A percentile compares a stretch with the other conserved stretches of the same genome.
Evolutionary conservation across 768 basidiomycete genomes (phyloP).

Genomic region (Suillus decipiens): DNA sequence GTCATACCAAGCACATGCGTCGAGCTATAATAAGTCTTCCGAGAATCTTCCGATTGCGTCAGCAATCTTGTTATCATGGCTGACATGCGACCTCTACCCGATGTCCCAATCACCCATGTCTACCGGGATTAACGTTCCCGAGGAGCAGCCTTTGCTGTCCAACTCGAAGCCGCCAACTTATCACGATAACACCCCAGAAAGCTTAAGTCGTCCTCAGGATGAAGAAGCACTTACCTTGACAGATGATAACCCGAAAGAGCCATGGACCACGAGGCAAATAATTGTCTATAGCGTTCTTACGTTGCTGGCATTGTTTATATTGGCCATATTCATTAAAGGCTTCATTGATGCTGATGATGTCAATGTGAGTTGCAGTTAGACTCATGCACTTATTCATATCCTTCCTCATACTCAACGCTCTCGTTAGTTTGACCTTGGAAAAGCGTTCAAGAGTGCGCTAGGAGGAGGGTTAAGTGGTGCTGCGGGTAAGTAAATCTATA

Average conservation of each 20-base stretch:
- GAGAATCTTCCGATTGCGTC: neutral
- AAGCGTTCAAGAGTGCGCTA: slow-evolving; percentile 77
- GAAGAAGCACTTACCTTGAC: slow-evolving; percentile 19
- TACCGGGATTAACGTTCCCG: slow-evolving; percentile 15
- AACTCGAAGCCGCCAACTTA: slow-evolving; percentile 21
- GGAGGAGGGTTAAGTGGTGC: slow-evolving; percentile 93
- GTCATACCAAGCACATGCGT: neutral
- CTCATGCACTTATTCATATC: slow-evolving; percentile 36
- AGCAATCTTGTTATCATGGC: slow-evolving; percentile 2
- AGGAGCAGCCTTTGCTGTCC: slow-evolving; percentile 27
- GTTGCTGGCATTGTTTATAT: slow-evolving; percentile 37
- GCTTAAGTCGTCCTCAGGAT: neutral
- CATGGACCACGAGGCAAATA: slow-evolving; percentile 16
- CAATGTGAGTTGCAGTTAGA: slow-evolving; percentile 46
- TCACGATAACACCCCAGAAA: slow-evolving; percentile 8
- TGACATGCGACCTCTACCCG: neutral
- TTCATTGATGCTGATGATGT: slow-evolving; percentile 70
- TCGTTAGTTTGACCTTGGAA: slow-evolving; percentile 73
- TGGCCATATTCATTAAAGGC: slow-evolving; percentile 64
- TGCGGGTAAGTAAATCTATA: slow-evolving; percentile 50
- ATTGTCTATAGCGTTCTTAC: slow-evolving; percentile 35
- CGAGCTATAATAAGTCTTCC: neutral
- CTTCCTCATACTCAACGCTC: slow-evolving; percentile 41
- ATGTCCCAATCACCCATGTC: slow-evolving; percentile 1
- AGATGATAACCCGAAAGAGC: slow-evolving; percentile 13